Base-by-base conservation (phyloP, 179 eudicot genomes). In the Silene coronaria region DNA sequence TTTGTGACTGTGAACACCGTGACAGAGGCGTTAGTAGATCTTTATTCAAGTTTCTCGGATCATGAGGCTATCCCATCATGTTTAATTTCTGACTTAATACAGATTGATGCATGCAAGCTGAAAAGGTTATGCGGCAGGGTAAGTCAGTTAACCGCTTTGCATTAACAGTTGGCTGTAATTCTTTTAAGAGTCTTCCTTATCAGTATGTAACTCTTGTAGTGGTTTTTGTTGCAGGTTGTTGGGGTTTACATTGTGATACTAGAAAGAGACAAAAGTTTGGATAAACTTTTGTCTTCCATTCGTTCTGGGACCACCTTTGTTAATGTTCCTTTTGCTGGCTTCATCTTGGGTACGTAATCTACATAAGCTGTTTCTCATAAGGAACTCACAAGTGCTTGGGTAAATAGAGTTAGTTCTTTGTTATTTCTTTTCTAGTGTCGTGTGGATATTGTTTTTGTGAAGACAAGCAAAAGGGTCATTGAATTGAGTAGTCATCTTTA, bases 291-390 rank as follows among this genome's bases (percentile, higher is more conserved):
- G 45, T 76, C 80, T 59, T 77, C 74, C 66, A 30, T 59, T 75
- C 84, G 72, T 45, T 68, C 81, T 38, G 26, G 60, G 64, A 70
- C 77, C 65, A 69, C 82, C 68, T 42, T 67, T 28, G 79, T 84
- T 46, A 82, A 81, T 42, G 84, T 95, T 61, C 91, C 91, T 55
- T 84, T 95, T 73, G 97, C 97, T 74, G 95, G 96, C 60, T 89
- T 95, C 79, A 68, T 95, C 78, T 6, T 95, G 68, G 97, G 99
- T 95, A 85, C 46, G 88, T 72, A 32, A 63, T 45, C 65, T 27
- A 46, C 19, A 22, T 14, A 38, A 38, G 46, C 45, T 3, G 17
- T 32, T 72, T 22, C 42, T 73, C 64, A 30, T 42, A 55, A 8
- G 30, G 5, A 19, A 36, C 7, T 36, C 46, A 57, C 59, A 51